These are phyloP conservation scores for Fusarium sp. DNA, from an alignment of 2,329 filamentous ascomycete species.

Conservation along the genomic window DNA sequence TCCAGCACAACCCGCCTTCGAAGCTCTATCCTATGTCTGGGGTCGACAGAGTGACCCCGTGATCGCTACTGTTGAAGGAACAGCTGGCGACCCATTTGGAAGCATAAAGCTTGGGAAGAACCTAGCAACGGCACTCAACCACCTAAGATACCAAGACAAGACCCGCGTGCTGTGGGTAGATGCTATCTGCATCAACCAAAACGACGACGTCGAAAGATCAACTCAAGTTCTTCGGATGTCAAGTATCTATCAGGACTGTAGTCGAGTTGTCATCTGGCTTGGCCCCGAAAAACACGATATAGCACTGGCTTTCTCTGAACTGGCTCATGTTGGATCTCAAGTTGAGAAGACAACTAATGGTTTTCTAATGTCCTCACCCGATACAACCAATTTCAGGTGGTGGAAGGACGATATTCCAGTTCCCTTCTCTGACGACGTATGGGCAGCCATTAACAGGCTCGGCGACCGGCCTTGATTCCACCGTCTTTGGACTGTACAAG, in stretches of 20 bases:
- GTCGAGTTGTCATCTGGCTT: not conserved
- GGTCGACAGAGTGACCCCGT: not conserved
- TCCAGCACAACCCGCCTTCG: not conserved
- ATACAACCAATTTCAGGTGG: not conserved
- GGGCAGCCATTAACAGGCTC: not conserved
- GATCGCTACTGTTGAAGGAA: fast-evolving
- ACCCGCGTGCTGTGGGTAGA: not conserved
- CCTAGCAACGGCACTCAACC: not conserved
- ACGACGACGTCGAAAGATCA: fast-evolving
- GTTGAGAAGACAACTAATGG: not conserved
- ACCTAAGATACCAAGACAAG: not conserved
- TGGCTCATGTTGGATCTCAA: not conserved
- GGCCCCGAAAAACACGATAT: not conserved
- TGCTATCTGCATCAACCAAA: not conserved
- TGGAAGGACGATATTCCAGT: fast-evolving
- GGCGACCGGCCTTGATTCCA: fast-evolving
- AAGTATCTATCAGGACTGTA: not conserved
- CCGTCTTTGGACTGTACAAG: not conserved
- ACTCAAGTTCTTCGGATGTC: not conserved
- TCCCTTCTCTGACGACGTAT: fast-evolving
- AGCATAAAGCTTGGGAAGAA: not conserved
- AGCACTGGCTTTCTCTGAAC: not conserved
- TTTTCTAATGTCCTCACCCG: fast-evolving
- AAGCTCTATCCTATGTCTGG: not conserved
- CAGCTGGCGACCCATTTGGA: fast-evolving